Evolutionary conservation across 2,329 filamentous ascomycete species (phyloP).

Genomic region (Fusarium sacchari): DNA sequence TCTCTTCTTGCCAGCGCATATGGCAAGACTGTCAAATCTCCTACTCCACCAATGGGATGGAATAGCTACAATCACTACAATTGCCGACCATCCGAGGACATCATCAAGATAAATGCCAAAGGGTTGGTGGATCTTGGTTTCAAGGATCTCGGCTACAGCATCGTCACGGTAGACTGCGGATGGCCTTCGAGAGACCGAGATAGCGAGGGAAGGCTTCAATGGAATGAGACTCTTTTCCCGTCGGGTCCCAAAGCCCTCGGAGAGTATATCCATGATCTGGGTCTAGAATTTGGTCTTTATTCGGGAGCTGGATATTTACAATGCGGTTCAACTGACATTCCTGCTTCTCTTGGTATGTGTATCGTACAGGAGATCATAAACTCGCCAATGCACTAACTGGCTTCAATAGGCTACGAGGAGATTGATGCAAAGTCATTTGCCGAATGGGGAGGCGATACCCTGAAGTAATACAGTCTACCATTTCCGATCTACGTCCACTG

Average conservation of each 20-base stretch:
- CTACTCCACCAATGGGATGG: conserved; percentile 62
- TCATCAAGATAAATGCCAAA: conserved; percentile 57
- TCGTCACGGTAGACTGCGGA: conserved; percentile 68
- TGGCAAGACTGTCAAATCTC: conserved; percentile 34
- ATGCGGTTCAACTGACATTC: conserved; percentile 54
- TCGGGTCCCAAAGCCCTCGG: conserved; percentile 60
- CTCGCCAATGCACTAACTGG: accelerated
- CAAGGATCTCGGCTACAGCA: conserved; percentile 62
- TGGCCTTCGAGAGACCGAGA: conserved; percentile 58
- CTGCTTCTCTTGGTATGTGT: conserved; percentile 55
- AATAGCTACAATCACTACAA: conserved; percentile 65
- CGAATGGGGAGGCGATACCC: conserved; percentile 57
- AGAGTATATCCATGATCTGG: conserved; percentile 59
- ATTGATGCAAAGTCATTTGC: conserved; percentile 54
- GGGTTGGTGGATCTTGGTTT: conserved; percentile 64
- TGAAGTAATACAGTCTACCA: conserved; percentile 61
- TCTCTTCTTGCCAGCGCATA: conserved; percentile 1
- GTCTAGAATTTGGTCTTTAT: conserved; percentile 65
- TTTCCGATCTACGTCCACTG: accelerated
- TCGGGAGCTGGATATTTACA: conserved; percentile 59
- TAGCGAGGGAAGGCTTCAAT: conserved; percentile 58
- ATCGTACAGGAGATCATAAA: accelerated
- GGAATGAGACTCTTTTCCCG: conserved; percentile 61
- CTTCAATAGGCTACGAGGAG: conserved; percentile 51
- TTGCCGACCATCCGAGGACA: conserved; percentile 27